Evolutionary conservation across 1,284 basidiomycete species (phyloP), one percentile per base, ranked within the genome.

Genomic region (Cryptococcus amylolentus): DNA sequence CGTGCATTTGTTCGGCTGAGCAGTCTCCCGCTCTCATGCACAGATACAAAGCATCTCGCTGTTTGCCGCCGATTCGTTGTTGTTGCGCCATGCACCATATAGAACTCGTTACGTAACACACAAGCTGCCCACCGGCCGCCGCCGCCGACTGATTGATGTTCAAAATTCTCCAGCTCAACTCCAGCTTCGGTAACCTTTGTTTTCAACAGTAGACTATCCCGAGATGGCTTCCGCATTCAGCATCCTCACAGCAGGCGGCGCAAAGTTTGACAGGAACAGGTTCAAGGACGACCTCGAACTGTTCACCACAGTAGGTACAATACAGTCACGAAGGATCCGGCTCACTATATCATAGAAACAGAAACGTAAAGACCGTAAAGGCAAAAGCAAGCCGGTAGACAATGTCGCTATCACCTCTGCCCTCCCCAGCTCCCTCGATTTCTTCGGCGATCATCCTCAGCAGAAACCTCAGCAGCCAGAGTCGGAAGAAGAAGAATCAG

Each of bases 391-490:
- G 55, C 49, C n/a, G 54, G 57, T 44, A 54, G 49, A 16, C 38
- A 51, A n/a, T 42, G 41, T 40, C 13, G 61, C 56, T 62, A 5
- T 39, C 8, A 14, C 45, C 5, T 39, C 62, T 55, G 65, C 63
- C 60, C 82, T 94, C 18, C 92, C 92, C 0, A 67, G 81, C 2
- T 88, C 88, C 61, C 81, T 95, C 4, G 89, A 96, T 73, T 93
- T 93, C 75, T 95, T 94, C 79, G 90, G 88, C 63, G 90, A 90
- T 64, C 85, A 86, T 48, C 51, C 28, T 42, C 73, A 26, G 57
- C 50, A 68, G 74, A 67, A 41, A 87, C 88, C 42, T 12, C 50
- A 59, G 67, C 27, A 72, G 70, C 42, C 70, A 71, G 26, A 66
- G 67, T 4, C 71, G n/a, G 61, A 65, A n/a, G 62, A 71, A 18